Base-by-base conservation (phyloP, 2,329 filamentous ascomycete species). In the Apiospora marii region DNA sequence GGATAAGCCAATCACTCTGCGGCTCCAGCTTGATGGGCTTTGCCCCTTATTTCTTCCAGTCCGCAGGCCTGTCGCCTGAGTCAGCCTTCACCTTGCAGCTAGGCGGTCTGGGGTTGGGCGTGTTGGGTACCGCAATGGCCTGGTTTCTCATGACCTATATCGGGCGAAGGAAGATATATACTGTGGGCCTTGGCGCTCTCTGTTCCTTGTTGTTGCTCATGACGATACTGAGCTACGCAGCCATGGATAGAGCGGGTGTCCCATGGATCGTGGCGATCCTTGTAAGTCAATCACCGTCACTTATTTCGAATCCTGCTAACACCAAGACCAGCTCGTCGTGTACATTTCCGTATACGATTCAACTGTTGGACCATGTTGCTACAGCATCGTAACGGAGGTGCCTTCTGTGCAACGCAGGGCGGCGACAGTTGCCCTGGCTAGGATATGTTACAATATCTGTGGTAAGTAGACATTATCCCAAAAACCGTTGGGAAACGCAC, bases 21-120 rank as follows among this genome's bases (percentile, higher is more conserved):
- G 78, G 78, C 34, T 71, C 68, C 5, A 74, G 69, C 14, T 72
- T 81, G 16, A 76, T 78, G 68, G 78, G 76, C 3, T 79, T 79
- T 69, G 76, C 80, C 6, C 78, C 77, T 5, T 81, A 78, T 73
- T 82, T 82, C 72, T 81, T 79, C 68, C 74, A 77, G 61, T 76
- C 74, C 71, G 79, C 76, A 46, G 77, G 79, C 22, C 74, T 81
- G 4, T 44, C 70, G 24, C 43, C 70, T 4, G 70, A 37, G 30
- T 64, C 72, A 10, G 69, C 72, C 8, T 74, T 71, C 64, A 72
- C 46, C 37, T 41, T 74, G 43, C 70, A 73, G 14, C n/a, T 71
- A 19, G 53, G 51, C 14, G 69, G 49, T 0, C 58, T 73, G 7
- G 49, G 67, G n/a, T 41, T 72, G 48, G 72, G 71, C 7, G 46